Evolutionary conservation across 768 basidiomycete species (phyloP).

Genomic region (Auriscalpium microsporum): DNA sequence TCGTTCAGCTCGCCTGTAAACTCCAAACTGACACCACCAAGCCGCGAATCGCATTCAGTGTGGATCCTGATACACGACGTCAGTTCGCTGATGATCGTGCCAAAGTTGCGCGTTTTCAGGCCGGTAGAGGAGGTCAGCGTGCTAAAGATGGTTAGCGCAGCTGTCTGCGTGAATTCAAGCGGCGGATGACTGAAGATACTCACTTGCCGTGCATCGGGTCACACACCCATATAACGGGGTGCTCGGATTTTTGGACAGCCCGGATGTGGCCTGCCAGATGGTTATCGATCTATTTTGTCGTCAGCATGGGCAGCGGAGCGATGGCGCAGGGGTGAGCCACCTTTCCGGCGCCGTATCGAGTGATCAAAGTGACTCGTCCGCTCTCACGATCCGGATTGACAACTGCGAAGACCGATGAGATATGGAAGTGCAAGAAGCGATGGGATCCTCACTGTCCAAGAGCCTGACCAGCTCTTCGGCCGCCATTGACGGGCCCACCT

Average conservation of each 20-base stretch:
- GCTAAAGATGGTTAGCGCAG: slow-evolving; percentile 30
- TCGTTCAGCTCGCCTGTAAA: slow-evolving; percentile 89
- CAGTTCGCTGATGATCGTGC: slow-evolving; percentile 82
- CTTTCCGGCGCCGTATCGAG: slow-evolving; percentile 87
- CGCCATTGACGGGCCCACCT: slow-evolving; percentile 86
- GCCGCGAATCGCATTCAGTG: slow-evolving; percentile 54
- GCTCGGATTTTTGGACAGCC: slow-evolving; percentile 69
- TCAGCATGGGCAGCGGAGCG: background rate
- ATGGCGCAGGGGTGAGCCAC: slow-evolving; percentile 26
- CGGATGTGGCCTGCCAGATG: slow-evolving; percentile 74
- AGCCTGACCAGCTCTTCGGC: slow-evolving; percentile 67
- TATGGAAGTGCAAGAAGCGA: background rate
- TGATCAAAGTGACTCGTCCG: slow-evolving; percentile 85
- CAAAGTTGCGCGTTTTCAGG: slow-evolving; percentile 86
- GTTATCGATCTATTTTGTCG: slow-evolving; percentile 49
- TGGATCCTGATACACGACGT: slow-evolving; percentile 79
- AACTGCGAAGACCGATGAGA: slow-evolving; percentile 36
- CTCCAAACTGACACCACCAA: slow-evolving; percentile 83
- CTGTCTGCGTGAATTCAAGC: too few species aligned
- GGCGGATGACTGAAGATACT: slow-evolving; percentile 21
- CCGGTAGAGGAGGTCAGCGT: slow-evolving; percentile 75
- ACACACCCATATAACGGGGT: slow-evolving; percentile 90
- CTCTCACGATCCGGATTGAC: slow-evolving; percentile 79
- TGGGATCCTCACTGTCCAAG: slow-evolving; percentile 56
- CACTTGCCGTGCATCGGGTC: slow-evolving; percentile 99